These are phyloP conservation scores for Endocalyx cinctus DNA, from an alignment of 2,329 filamentous ascomycete genomes.

Conservation along the genomic window DNA sequence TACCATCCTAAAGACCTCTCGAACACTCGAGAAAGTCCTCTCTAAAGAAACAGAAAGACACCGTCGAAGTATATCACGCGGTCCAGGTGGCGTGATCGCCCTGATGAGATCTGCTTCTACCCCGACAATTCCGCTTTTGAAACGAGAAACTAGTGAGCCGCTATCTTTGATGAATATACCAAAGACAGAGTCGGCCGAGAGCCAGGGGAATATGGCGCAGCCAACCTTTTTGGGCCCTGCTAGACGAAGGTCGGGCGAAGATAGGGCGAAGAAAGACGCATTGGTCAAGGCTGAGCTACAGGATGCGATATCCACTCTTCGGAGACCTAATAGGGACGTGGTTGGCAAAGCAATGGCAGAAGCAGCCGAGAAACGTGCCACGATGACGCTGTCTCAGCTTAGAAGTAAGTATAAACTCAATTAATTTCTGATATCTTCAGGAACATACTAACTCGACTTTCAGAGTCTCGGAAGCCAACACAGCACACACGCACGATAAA, in stretches of 20 bases:
- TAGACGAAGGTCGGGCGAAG: conserved; percentile 47
- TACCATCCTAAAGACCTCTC: conserved; percentile 35
- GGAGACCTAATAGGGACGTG: conserved; percentile 70
- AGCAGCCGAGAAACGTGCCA: conserved; percentile 58
- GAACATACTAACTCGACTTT: conserved; percentile 1
- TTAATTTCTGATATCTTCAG: not conserved
- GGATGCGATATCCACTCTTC: conserved; percentile 68
- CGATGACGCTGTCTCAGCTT: conserved; percentile 38
- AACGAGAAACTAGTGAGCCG: conserved; percentile 64
- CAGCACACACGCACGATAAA: conserved; percentile 32
- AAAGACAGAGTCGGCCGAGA: conserved; percentile 34
- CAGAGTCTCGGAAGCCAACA: conserved; percentile 50
- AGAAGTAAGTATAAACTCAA: conserved; percentile 40
- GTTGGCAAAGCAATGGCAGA: conserved; percentile 64
- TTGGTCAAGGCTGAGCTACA: conserved; percentile 65
- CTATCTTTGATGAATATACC: conserved; percentile 45
- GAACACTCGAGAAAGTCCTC: conserved; percentile 57
- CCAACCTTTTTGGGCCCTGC: conserved; percentile 35
- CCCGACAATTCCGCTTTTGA: conserved; percentile 59
- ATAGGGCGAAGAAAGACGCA: conserved; percentile 61
- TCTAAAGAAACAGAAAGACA: conserved; percentile 51
- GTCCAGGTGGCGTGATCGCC: conserved; percentile 53
- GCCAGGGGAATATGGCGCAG: conserved; percentile 40
- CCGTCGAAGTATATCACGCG: conserved; percentile 52
- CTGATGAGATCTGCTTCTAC: conserved; percentile 66